Conservation (phyloP, 2,329 filamentous ascomycete genomes). For the Byssochlamys sp. region DNA sequence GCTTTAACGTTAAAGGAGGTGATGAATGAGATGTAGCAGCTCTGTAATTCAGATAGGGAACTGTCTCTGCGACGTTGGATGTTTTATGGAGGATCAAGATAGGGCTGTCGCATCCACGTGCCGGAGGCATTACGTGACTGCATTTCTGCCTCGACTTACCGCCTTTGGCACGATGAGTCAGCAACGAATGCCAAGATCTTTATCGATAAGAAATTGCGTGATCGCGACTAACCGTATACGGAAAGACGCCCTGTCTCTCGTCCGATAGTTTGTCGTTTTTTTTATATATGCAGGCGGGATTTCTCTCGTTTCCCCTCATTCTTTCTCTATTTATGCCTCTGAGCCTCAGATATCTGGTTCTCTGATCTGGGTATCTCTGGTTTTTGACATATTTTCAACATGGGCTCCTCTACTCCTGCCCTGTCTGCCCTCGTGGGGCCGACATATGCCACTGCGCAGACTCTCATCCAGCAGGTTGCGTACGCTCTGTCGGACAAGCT, state of each 20-base stretch:
- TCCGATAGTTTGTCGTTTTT: not conserved
- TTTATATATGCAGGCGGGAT: not conserved
- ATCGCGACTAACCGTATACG: constrained; percentile 6
- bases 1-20: not conserved
- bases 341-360: not conserved
- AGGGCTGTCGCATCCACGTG: not conserved
- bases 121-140: not conserved
- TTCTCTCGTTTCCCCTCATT: constrained; percentile 1
- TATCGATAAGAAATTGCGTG: constrained; percentile 14
- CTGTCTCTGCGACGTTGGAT: not conserved
- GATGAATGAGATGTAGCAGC: not conserved
- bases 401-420: constrained; percentile 30
- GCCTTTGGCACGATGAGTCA: not conserved
- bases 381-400: constrained; percentile 11
- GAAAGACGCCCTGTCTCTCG: constrained; percentile 5
- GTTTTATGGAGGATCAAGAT: not conserved
- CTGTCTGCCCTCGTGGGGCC: constrained; percentile 64
- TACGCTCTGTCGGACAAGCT: constrained; percentile 94
- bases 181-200: not conserved
- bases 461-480: constrained; percentile 88
- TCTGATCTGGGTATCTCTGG: not conserved
- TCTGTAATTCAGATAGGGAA: not conserved
- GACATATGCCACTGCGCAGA: constrained; percentile 86
- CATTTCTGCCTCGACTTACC: not conserved
- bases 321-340: not conserved